These are phyloP conservation scores for Kazachstania taianensis DNA, from an alignment of 805 yeast species.

Conservation along the genomic window DNA sequence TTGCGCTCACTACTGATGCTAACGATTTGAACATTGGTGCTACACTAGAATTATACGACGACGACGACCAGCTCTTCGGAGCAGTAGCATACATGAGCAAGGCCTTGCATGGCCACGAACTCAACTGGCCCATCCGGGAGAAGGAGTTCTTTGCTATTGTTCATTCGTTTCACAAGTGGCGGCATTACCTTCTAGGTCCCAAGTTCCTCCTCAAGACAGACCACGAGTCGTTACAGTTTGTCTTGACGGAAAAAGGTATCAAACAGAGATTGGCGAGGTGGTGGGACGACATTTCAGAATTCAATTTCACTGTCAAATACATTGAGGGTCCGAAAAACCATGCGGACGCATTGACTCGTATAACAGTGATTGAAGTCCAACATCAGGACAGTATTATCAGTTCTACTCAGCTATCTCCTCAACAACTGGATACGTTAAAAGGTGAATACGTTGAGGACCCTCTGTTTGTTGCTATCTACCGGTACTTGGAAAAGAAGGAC, in stretches of 20 bases:
- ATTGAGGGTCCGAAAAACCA: background rate
- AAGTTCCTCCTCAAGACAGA: constrained; percentile 1
- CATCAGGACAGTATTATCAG: background rate
- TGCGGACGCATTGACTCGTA: background rate
- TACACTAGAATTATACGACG: background rate
- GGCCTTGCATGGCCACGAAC: background rate
- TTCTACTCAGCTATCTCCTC: background rate
- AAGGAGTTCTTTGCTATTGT: constrained; percentile 3
- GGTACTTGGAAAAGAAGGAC: background rate
- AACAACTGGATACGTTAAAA: background rate
- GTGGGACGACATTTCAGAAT: constrained; percentile 2
- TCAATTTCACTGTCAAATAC: background rate
- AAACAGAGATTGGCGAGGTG: constrained; percentile 1
- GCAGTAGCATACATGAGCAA: background rate
- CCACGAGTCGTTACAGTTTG: background rate
- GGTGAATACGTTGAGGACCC: background rate
- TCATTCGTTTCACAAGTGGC: background rate
- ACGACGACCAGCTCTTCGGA: background rate
- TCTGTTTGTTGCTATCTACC: background rate
- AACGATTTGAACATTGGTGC: constrained; percentile 1
- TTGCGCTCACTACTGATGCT: constrained; percentile 3
- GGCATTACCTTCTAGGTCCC: background rate
- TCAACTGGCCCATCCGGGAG: constrained; percentile 3
- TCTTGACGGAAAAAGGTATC: background rate
- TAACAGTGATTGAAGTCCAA: background rate